These are phyloP conservation scores for Camelina hispida DNA, from an alignment of 345 rosid genomes.

Conservation along the genomic window DNA sequence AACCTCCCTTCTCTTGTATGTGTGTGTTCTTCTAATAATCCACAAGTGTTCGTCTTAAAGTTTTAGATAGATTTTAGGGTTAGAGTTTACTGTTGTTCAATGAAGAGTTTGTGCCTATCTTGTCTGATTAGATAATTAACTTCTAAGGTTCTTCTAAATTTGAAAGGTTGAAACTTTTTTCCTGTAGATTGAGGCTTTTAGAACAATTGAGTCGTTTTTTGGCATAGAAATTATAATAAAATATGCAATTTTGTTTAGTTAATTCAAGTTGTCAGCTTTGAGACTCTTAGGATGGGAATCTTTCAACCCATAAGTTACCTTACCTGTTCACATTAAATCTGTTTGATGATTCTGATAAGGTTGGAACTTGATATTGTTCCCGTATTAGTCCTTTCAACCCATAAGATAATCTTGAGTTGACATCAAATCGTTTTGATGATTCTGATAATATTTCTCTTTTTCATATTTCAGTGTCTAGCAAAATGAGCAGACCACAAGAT, in stretches of 20 bases:
- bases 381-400: background rate
- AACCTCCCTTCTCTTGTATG: background rate
- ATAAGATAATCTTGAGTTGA: background rate
- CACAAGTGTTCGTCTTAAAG: background rate
- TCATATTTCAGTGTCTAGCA: constrained; percentile 11
- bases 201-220: constrained; percentile 11
- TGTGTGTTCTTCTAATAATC: constrained; percentile 16
- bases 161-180: constrained; percentile 9
- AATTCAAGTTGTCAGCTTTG: constrained; percentile 26
- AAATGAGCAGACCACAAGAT: constrained; percentile 86
- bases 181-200: constrained; percentile 12
- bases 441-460: constrained; percentile 15
- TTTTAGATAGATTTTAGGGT: constrained; percentile 19
- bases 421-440: constrained; percentile 2
- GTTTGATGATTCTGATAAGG: too few relatives aligned
- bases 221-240: background rate
- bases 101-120: constrained; percentile 23
- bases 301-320: too few relatives aligned
- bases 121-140: background rate
- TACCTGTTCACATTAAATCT: too few relatives aligned
- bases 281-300: too few relatives aligned
- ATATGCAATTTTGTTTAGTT: background rate
- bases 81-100: constrained; percentile 7
- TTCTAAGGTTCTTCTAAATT: constrained; percentile 9
- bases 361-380: background rate